These are phyloP conservation scores for Perilla frutescens DNA, from an alignment of 257 asterid species.

Conservation along the genomic window DNA sequence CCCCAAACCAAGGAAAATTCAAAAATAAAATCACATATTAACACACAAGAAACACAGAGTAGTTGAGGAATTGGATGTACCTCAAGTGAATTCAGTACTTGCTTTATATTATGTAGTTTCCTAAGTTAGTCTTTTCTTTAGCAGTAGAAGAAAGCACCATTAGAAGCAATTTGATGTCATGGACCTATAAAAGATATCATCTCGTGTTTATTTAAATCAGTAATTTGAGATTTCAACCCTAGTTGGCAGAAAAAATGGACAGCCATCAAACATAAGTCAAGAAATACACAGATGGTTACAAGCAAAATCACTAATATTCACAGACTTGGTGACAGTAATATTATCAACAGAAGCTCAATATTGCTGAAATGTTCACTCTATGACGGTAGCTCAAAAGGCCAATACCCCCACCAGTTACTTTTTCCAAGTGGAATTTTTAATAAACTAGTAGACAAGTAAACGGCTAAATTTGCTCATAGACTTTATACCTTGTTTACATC, in stretches of 20 bases:
- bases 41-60: background rate
- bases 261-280: constrained; percentile 24
- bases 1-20: background rate
- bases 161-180: constrained; percentile 29
- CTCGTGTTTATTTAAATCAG: constrained; percentile 2
- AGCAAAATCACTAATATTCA: constrained; percentile 11
- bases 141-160: constrained; percentile 14
- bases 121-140: background rate
- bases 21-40: background rate
- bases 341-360: constrained; percentile 10
- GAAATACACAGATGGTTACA: constrained; percentile 16
- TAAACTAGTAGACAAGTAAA: background rate
- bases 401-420: background rate
- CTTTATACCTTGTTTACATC: constrained; percentile 73
- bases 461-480: constrained; percentile 20
- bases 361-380: no score
- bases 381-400: no score
- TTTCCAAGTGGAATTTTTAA: constrained; percentile 1
- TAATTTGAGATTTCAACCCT: constrained; percentile 17
- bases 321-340: background rate
- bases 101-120: constrained; percentile 22
- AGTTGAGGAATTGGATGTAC: constrained; percentile 6
- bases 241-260: constrained; percentile 27
- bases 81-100: constrained; percentile 19
- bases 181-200: constrained; percentile 23